Evolutionary conservation across 305 asterid genomes (phyloP).

Genomic region (Solanum hybrid): DNA sequence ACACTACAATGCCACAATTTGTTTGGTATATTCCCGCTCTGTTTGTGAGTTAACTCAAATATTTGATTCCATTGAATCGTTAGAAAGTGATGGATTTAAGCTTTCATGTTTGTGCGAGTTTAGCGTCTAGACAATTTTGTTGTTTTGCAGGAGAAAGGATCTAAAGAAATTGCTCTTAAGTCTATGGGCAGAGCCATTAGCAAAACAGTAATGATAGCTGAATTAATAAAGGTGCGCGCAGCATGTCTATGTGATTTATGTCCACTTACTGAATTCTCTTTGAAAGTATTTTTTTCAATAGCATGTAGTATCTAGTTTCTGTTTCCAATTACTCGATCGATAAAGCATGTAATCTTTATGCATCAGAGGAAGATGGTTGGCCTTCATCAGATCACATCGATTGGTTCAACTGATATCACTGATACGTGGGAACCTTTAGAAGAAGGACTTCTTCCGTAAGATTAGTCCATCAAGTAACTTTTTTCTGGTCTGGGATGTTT

Average conservation of each 20-base stretch:
- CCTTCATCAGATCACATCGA: conserved; percentile 5
- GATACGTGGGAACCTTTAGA: conserved; percentile 11
- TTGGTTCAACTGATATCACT: conserved; percentile 6
- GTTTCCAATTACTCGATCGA: background rate
- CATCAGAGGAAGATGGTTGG: conserved; percentile 4
- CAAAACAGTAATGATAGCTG: conserved; percentile 3
- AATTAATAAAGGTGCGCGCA: conserved; percentile 2
- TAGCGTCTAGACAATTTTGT: background rate
- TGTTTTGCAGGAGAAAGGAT: conserved; percentile 8
- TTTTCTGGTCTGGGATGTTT: background rate
- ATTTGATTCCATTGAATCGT: background rate
- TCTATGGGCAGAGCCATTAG: conserved; percentile 12
- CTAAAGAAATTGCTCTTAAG: conserved; percentile 3
- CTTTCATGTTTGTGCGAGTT: background rate
- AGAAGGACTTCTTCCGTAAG: conserved; percentile 12
- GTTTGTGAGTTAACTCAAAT: background rate
- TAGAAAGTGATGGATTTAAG: background rate
- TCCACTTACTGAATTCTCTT: background rate
- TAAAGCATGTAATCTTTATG: background rate
- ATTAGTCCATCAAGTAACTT: background rate
- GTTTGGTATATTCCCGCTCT: background rate
- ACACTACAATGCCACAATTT: background rate
- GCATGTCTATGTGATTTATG: background rate
- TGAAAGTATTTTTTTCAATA: background rate
- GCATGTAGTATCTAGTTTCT: background rate